These are phyloP conservation scores for Pleurotus ostreatus DNA, from an alignment of 768 basidiomycete species.

Conservation along the genomic window DNA sequence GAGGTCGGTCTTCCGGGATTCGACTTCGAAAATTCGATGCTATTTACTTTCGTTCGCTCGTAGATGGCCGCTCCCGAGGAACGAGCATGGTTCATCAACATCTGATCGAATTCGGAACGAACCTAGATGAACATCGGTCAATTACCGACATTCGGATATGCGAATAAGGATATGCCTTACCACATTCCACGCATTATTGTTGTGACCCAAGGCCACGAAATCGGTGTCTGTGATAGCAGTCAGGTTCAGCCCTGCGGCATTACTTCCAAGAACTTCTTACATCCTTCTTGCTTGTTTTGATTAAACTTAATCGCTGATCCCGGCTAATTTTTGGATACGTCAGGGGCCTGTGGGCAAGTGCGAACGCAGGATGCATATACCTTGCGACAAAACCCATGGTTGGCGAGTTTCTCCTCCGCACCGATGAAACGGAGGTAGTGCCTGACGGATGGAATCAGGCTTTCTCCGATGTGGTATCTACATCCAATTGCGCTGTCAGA, in stretches of 20 bases:
- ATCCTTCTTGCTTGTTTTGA: slow-evolving; percentile 61
- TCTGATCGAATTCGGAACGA: slow-evolving; percentile 58
- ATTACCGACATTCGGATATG: neutral
- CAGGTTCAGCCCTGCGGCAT: neutral
- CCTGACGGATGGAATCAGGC: slow-evolving; percentile 56
- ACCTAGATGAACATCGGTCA: slow-evolving; percentile 26
- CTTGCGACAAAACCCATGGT: slow-evolving; percentile 49
- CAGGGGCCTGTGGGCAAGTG: slow-evolving; percentile 7
- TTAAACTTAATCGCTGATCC: slow-evolving; percentile 64
- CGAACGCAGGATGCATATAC: slow-evolving; percentile 19
- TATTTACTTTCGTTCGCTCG: slow-evolving; percentile 50
- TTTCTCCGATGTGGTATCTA: slow-evolving; percentile 59
- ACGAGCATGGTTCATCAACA: slow-evolving; percentile 53
- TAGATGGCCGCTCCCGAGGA: slow-evolving; percentile 48
- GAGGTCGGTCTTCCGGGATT: slow-evolving; percentile 43
- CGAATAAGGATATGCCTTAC: slow-evolving; percentile 29
- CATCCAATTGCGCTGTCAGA: neutral
- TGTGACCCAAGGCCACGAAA: slow-evolving; percentile 48
- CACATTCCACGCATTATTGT: slow-evolving; percentile 61
- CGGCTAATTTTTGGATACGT: slow-evolving; percentile 30
- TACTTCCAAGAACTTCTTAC: slow-evolving; percentile 29
- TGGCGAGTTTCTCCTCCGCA: slow-evolving; percentile 46
- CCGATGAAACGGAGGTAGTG: slow-evolving; percentile 57
- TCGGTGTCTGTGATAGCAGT: slow-evolving; percentile 44
- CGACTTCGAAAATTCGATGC: slow-evolving; percentile 36